Conservation (phyloP, 2,329 filamentous ascomycete genomes). For the Fusarium sp. region DNA sequence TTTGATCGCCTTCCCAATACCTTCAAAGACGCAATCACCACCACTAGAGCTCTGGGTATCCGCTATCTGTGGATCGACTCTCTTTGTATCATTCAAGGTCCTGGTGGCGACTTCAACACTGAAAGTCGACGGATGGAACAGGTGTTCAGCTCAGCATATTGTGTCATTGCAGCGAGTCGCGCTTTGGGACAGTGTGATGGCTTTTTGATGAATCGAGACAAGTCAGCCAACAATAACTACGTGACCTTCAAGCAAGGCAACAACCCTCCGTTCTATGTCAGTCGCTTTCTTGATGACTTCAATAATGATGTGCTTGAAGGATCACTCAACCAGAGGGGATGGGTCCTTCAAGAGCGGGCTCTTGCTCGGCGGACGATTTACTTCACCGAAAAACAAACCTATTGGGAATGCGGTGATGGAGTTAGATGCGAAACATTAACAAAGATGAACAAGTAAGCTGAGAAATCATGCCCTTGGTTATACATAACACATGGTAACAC, state of each 20-base stretch:
- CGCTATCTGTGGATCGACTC: constrained; percentile 37
- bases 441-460: constrained; percentile 10
- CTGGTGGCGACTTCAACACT: constrained; percentile 17
- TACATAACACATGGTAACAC: not conserved
- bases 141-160: constrained; percentile 44
- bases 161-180: constrained; percentile 2
- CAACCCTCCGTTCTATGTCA: not conserved
- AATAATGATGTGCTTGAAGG: not conserved
- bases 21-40: constrained; percentile 24
- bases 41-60: constrained; percentile 16
- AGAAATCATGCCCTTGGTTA: accelerated
- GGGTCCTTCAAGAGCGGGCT: constrained; percentile 21
- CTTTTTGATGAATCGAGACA: constrained; percentile 1
- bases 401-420: constrained; percentile 22
- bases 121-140: constrained; percentile 27
- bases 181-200: constrained; percentile 2
- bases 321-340: not conserved
- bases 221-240: not conserved
- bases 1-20: constrained; percentile 14
- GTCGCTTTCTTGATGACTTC: constrained; percentile 17
- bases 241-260: not conserved
- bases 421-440: constrained; percentile 22
- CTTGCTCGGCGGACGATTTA: constrained; percentile 13
- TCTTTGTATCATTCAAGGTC: no score
- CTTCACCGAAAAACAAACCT: constrained; percentile 9